A percentile compares a stretch with the other conserved stretches of the same genome.
These are phyloP conservation scores for Candida pseudofarinosa DNA, from an alignment of 805 yeast species.

Conservation along the genomic window DNA sequence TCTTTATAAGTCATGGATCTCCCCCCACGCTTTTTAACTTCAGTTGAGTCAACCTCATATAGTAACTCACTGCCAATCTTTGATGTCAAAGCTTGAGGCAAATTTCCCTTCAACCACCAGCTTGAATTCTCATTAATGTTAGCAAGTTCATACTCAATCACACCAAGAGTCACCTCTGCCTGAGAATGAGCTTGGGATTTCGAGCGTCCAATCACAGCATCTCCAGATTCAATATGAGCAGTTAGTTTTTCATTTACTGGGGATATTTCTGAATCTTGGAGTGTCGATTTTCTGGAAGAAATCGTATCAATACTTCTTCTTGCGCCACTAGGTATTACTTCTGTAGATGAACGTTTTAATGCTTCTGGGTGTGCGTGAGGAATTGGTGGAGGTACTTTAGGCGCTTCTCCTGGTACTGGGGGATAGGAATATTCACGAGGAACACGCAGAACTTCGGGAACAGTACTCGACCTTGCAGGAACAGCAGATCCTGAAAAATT, in stretches of 20 bases:
- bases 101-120: conserved; percentile 68
- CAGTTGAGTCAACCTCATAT: conserved; percentile 62
- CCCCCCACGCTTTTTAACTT: conserved; percentile 54
- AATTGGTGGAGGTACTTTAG: conserved; percentile 2
- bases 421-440: background rate
- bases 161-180: conserved; percentile 23
- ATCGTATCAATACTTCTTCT: background rate
- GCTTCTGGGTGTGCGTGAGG: background rate
- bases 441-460: background rate
- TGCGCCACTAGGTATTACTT: background rate
- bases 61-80: conserved; percentile 47
- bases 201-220: conserved; percentile 12
- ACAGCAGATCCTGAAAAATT: background rate
- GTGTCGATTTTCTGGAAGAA: background rate
- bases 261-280: background rate
- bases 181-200: conserved; percentile 19
- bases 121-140: conserved; percentile 23
- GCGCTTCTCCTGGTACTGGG: background rate
- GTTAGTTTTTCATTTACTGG: background rate
- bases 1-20: conserved; percentile 49
- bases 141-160: conserved; percentile 27
- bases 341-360: background rate
- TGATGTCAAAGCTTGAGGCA: conserved; percentile 50
- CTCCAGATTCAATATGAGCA: conserved; percentile 1
- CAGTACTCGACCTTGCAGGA: background rate